These are phyloP conservation scores for Cryptococcus depauperatus DNA, from an alignment of 1,284 basidiomycete species.

Conservation along the genomic window DNA sequence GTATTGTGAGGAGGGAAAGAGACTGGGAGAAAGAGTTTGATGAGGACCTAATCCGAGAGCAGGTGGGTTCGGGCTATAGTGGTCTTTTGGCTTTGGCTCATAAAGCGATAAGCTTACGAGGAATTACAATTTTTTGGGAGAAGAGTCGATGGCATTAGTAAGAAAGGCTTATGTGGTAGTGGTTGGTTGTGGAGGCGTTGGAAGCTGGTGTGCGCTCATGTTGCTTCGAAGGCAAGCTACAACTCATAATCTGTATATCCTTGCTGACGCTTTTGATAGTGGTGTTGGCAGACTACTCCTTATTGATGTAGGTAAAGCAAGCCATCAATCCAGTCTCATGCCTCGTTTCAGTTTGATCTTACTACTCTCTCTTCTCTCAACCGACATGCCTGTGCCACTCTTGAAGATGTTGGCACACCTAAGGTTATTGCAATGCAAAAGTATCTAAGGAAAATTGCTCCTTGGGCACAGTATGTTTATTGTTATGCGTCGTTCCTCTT, in stretches of 20 bases:
- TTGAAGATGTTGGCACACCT: conserved; percentile 85
- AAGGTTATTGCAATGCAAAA: conserved; percentile 79
- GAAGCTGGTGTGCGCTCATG: conserved; percentile 93
- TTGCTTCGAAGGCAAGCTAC: conserved; percentile 58
- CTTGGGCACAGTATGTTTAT: conserved; percentile 47
- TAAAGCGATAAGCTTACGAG: conserved; percentile 62
- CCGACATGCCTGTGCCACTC: conserved; percentile 83
- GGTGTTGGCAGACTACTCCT: conserved; percentile 47
- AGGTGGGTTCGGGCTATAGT: conserved; percentile 33
- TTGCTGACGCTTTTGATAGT: conserved; percentile 16
- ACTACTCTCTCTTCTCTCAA: conserved; percentile 89
- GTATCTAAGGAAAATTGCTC: conserved; percentile 61
- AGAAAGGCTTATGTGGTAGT: conserved; percentile 72
- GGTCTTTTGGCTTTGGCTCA: no score
- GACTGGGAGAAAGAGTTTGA: conserved; percentile 51
- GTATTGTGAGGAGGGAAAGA: conserved; percentile 21
- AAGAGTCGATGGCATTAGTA: conserved; percentile 75
- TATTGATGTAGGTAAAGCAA: conserved; percentile 36
- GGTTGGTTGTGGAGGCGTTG: conserved; percentile 91
- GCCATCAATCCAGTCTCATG: not conserved
- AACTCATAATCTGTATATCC: not conserved
- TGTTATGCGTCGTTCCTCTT: not conserved
- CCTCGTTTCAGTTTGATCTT: conserved; percentile 64
- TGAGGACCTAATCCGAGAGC: conserved; percentile 67
- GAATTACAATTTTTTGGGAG: conserved; percentile 92